Base-by-base conservation (phyloP, 202 grass and related monocot species). In the Panicum virgatum region DNA sequence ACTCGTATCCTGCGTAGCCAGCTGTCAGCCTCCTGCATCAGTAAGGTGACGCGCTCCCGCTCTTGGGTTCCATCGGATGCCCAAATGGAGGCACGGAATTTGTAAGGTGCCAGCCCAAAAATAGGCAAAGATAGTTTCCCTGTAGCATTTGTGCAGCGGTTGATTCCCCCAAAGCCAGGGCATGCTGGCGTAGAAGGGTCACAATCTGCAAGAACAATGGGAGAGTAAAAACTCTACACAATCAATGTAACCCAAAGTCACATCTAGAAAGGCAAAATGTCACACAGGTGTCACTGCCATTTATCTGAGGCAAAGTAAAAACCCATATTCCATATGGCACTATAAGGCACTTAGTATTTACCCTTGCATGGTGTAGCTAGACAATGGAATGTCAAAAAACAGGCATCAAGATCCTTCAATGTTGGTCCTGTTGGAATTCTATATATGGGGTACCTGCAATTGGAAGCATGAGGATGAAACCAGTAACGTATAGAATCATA, bases 381-480 rank as follows among this genome's bases (percentile, higher is more conserved):
- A 32, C 69, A 94, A 91, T 99, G 93, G 81, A 94, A 96, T 80
- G 96, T 96, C 84, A 99, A 90, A 80, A 99, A 99, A 86, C 96
- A 99, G 16, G 96, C 92, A 54, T 99, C 93, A 73, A 99, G 89
- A 73, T 99, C 91, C 88, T 89, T 93, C 84, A 99, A 80, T 27
- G 97, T 96, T 12, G 91, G 89, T 40, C 97, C 95, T 80, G 90
- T 93, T 22, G 95, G 92, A 78, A 98, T 98, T 89, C 95, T 89
- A 85, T 98, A 95, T 88, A 98, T 98, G 25, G 95, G 95, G 69
- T 99, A 99, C 97, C 97, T 99, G 91, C 80, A 92, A 89, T 79
- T 26, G 57, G 83, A 83, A 87, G 84, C 89, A 80, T 5, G 78
- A 86, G 82, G 83, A 89, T 86, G 86, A 82, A 92, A 88, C 86